Evolutionary conservation across 1,284 basidiomycete genomes (phyloP), one percentile per base, ranked within the genome.

Genomic region (Abortiporus biennis): DNA sequence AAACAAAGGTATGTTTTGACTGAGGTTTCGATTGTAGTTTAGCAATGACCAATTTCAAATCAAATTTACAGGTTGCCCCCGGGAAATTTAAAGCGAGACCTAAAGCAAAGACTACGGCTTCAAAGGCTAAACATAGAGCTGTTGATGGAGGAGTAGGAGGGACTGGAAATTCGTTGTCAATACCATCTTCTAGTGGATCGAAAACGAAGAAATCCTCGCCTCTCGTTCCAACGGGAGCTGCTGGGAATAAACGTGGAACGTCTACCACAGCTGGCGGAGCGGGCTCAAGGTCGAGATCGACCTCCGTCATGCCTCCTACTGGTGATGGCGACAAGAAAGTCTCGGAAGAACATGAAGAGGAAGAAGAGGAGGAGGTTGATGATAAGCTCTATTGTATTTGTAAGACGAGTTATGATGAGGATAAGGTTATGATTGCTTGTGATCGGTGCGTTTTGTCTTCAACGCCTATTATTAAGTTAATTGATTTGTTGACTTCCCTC

Each of bases 361-460:
- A 69, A 40, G 72, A 72, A n/a, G 74, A 69, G 16, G 72, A 69
- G 33, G 74, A 69, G 39, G 76, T 76, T 47, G 86, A 89, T 51
- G 84, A 86, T 55, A 80, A 84, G 58, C 58, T 90, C 39, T 92
- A 92, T 52, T 92, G 89, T 54, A 66, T 92, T 8, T 92, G 88
- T 66, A 78, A 85, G 62, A 85, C 80, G 17, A 72, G 68, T 49
- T 91, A 92, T 51, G 84, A 92, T 49, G 85, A 89, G 56, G 85
- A 88, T 56, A 69, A 74, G 46, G 74, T 82, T 44, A 92, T 92
- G 89, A 91, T 92, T 58, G 88, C 86, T n/a, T 92, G 89, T 57
- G 89, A 92, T 65, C 73, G 79, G 87, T 88, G 51, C 44, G 67
- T 55, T 4, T 12, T n/a, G n/a, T n/a, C n/a, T n/a, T n/a, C n/a